Evolutionary conservation across 2,329 filamentous ascomycete species (phyloP).

Genomic region (Neonectria punicea): DNA sequence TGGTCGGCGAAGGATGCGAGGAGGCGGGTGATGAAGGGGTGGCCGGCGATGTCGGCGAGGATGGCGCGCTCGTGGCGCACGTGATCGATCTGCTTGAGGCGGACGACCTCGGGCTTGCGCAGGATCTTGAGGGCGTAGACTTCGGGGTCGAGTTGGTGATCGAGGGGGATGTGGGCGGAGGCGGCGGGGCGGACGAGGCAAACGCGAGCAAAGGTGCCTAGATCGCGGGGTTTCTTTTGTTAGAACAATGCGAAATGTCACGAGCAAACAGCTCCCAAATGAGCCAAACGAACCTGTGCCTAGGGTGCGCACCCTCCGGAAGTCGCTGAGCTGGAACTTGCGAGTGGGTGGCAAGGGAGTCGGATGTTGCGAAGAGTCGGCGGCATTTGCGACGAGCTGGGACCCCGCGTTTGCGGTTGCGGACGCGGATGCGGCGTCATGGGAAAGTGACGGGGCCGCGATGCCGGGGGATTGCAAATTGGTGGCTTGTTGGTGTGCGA

Average conservation of each 20-base stretch:
- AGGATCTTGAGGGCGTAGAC: conserved; percentile 88
- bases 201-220: conserved; percentile 84
- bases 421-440: conserved; percentile 15
- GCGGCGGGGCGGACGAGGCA: conserved; percentile 78
- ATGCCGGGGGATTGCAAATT: conserved; percentile 39
- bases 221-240: background rate
- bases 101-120: conserved; percentile 78
- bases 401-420: conserved; percentile 29
- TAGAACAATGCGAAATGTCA: background rate
- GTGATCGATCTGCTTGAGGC: conserved; percentile 87
- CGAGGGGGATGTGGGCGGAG: conserved; percentile 54
- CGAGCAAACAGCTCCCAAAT: background rate
- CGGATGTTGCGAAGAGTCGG: conserved; percentile 19
- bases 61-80: conserved; percentile 85
- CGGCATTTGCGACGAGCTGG: conserved; percentile 28
- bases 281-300: conserved; percentile 70
- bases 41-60: conserved; percentile 79
- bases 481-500: conserved; percentile 46
- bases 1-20: conserved; percentile 82
- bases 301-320: conserved; percentile 78
- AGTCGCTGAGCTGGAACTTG: conserved; percentile 62
- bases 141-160: conserved; percentile 50
- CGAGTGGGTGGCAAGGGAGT: conserved; percentile 42
- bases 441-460: conserved; percentile 34
- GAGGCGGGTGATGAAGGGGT: conserved; percentile 85